Percentiles rank a stretch among this genome's conserved stretches.
Evolutionary conservation across 2,329 filamentous ascomycete species (phyloP).

Genomic region (Lachnellula hyalina): DNA sequence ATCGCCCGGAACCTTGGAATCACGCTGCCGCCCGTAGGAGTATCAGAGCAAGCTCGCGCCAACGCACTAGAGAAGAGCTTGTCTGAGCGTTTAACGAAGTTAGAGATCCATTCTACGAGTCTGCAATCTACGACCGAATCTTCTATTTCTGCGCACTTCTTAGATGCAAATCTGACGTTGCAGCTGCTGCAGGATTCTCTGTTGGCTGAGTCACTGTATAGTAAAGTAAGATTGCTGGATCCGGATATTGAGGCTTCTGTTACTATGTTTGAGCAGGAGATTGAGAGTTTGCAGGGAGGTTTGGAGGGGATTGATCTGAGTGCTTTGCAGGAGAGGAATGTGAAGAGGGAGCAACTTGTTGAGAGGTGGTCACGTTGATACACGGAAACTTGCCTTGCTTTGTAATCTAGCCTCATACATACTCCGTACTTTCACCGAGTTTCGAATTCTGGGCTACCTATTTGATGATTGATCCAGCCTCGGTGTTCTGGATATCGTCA

Average conservation of each 20-base stretch:
- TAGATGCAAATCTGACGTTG: slow-evolving; percentile 44
- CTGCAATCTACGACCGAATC: slow-evolving; percentile 48
- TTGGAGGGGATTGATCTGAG: slow-evolving; percentile 34
- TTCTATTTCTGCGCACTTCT: slow-evolving; percentile 37
- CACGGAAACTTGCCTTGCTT: slow-evolving; percentile 13
- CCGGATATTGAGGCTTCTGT: slow-evolving; percentile 48
- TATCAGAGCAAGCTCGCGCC: slow-evolving; percentile 20
- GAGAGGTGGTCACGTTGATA: slow-evolving; percentile 37
- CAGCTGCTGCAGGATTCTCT: slow-evolving; percentile 47
- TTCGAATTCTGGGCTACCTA: too few species aligned
- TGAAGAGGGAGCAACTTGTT: slow-evolving; percentile 46
- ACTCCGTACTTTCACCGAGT: too few species aligned
- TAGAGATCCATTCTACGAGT: slow-evolving; percentile 39
- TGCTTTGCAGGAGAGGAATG: slow-evolving; percentile 36
- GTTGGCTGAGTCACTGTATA: slow-evolving; percentile 47
- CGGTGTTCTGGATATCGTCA: too few species aligned
- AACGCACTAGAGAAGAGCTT: slow-evolving; percentile 26
- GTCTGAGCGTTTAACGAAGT: slow-evolving; percentile 38
- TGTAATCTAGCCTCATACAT: too few species aligned
- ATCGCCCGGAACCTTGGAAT: slow-evolving; percentile 46
- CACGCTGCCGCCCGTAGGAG: slow-evolving; percentile 34
- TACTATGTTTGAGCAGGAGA: slow-evolving; percentile 30
- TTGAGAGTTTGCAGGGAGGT: slow-evolving; percentile 35
- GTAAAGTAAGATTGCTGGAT: slow-evolving; percentile 45
- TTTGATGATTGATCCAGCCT: too few species aligned